Evolutionary conservation across 2,329 filamentous ascomycete genomes (phyloP).

Genomic region (Beauveria scarabaeidicola): DNA sequence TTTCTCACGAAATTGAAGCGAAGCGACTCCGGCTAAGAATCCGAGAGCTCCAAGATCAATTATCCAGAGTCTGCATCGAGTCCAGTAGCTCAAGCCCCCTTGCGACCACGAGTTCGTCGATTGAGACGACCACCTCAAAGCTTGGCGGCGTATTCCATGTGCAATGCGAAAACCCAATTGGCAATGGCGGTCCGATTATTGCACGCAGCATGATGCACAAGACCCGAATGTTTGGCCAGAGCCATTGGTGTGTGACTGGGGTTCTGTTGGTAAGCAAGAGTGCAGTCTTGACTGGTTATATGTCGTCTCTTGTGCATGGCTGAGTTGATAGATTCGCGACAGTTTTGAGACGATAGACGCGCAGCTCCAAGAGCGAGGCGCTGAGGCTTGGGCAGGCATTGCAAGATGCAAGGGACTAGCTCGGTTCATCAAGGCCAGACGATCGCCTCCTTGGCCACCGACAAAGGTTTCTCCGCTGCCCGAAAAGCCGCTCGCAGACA

Average conservation of each 20-base stretch:
- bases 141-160: slow-evolving; percentile 36
- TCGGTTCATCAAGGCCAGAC: slow-evolving; percentile 40
- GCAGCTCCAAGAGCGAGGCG: slow-evolving; percentile 27
- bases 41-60: slow-evolving; percentile 34
- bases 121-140: slow-evolving; percentile 29
- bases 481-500: slow-evolving; percentile 33
- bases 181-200: slow-evolving; percentile 24
- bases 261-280: slow-evolving; percentile 33
- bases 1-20: slow-evolving; percentile 12
- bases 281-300: too few species aligned
- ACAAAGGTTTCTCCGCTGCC: slow-evolving; percentile 37
- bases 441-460: slow-evolving; percentile 40
- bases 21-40: slow-evolving; percentile 23
- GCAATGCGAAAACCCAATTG: slow-evolving; percentile 26
- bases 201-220: slow-evolving; percentile 44
- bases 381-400: slow-evolving; percentile 28
- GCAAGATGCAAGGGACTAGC: slow-evolving; percentile 45
- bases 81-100: neutral
- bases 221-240: slow-evolving; percentile 46
- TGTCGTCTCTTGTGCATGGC: slow-evolving; percentile 6
- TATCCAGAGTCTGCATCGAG: slow-evolving; percentile 19
- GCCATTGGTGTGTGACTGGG: slow-evolving; percentile 44
- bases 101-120: slow-evolving; percentile 18
- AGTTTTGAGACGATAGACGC: slow-evolving; percentile 37
- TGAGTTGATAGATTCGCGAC: slow-evolving; percentile 28